Conservation (phyloP, 73 alveolate genomes). For the Paramecium octaurelia region DNA sequence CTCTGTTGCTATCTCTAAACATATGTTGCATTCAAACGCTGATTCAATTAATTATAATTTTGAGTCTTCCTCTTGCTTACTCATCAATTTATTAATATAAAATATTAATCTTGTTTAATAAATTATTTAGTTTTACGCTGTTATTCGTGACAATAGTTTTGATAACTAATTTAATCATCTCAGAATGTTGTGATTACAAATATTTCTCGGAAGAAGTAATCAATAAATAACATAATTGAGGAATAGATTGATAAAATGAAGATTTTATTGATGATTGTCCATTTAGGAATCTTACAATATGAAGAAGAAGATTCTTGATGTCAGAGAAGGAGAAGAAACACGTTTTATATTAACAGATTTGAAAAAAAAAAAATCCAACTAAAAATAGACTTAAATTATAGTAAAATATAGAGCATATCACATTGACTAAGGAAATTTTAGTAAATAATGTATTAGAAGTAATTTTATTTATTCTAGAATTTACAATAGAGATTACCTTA, state of each 20-base stretch:
- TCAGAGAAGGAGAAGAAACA: no score
- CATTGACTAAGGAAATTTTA: no score
- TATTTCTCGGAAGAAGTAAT: neutral
- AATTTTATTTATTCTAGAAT: no score
- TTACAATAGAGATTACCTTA: no score
- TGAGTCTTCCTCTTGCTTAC: slow-evolving; percentile 54
- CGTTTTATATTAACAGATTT: no score
- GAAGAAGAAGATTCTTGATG: no score
- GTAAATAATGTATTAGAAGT: no score
- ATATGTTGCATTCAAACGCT: slow-evolving; percentile 86
- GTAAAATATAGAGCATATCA: no score
- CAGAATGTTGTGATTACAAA: slow-evolving; percentile 24
- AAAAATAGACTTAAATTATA: no score
- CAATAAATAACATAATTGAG: neutral
- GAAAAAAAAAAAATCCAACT: no score
- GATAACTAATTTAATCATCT: neutral
- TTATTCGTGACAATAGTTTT: neutral
- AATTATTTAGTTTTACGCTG: neutral
- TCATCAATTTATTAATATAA: slow-evolving; percentile 25
- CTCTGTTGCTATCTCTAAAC: slow-evolving; percentile 89
- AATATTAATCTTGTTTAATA: neutral
- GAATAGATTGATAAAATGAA: slow-evolving; percentile 19
- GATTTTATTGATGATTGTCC: no score
- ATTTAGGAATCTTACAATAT: no score
- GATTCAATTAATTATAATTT: neutral